A percentile compares a stretch with the other conserved stretches of the same genome.
These are phyloP conservation scores for Lachnellula arida DNA, from an alignment of 2,329 filamentous ascomycete species.

Conservation along the genomic window DNA sequence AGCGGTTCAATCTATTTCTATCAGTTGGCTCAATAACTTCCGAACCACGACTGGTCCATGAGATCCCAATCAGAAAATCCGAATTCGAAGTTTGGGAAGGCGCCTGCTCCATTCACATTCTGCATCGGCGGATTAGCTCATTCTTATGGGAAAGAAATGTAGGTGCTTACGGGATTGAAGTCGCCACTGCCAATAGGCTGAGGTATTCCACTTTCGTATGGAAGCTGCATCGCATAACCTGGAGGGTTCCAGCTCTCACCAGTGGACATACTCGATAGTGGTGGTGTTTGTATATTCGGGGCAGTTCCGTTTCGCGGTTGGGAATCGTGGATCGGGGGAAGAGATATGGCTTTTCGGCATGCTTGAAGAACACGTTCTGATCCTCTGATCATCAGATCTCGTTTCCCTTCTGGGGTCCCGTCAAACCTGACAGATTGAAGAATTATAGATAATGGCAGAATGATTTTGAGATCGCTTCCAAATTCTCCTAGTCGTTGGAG, in stretches of 20 bases:
- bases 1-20: background rate
- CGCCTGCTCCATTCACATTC: background rate
- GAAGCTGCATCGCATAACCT: background rate
- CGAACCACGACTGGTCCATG: constrained; percentile 3
- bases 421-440: constrained; percentile 29
- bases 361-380: constrained; percentile 27
- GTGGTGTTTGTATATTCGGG: background rate
- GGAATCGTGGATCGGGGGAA: background rate
- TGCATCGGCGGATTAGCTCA: background rate
- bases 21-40: background rate
- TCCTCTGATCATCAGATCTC: constrained; percentile 26
- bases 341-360: constrained; percentile 16
- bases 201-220: background rate
- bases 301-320: background rate
- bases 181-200: background rate
- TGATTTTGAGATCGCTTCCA: constrained; percentile 30
- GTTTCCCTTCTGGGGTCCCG: constrained; percentile 25
- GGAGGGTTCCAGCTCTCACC: constrained; percentile 1
- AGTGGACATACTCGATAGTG: background rate
- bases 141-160: background rate
- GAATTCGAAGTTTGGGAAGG: constrained; percentile 5
- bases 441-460: constrained; percentile 29
- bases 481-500: constrained; percentile 26
- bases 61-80: constrained; percentile 7
- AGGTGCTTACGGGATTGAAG: constrained; percentile 1